Percentiles rank a stretch among this genome's conserved stretches.
These are phyloP conservation scores for Aegle marmelos DNA, from an alignment of 345 rosid species.

Conservation along the genomic window DNA sequence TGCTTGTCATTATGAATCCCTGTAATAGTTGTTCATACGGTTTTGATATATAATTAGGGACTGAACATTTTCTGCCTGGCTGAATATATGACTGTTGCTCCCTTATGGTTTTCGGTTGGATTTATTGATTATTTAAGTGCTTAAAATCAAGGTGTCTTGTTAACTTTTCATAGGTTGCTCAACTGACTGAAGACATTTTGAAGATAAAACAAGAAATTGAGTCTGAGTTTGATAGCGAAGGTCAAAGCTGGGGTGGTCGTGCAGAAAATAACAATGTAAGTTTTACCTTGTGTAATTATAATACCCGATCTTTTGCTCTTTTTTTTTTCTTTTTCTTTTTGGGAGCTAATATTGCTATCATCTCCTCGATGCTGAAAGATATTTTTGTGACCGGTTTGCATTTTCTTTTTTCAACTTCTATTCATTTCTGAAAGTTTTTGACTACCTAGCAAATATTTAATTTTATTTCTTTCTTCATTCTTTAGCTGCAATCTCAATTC, in stretches of 20 bases:
- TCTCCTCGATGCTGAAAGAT: too few relatives aligned
- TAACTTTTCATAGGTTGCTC: slow-evolving; percentile 25
- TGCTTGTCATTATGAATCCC: slow-evolving; percentile 18
- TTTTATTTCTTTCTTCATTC: not conserved
- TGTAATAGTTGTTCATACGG: not conserved
- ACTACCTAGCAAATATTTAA: not conserved
- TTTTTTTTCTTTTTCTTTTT: not conserved
- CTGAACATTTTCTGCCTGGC: not conserved
- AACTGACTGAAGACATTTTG: slow-evolving; percentile 55
- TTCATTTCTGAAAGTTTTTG: not conserved
- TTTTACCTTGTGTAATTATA: slow-evolving; percentile 3
- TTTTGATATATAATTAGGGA: not conserved
- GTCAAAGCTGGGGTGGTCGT: slow-evolving; percentile 53
- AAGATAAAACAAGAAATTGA: slow-evolving; percentile 62
- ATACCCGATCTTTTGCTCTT: not conserved
- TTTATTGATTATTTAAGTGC: slow-evolving; percentile 7
- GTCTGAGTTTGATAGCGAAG: slow-evolving; percentile 59
- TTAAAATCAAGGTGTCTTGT: slow-evolving; percentile 10
- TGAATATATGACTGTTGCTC: not conserved
- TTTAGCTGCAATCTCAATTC: slow-evolving; percentile 33
- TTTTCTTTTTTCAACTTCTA: not conserved
- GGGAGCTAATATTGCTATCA: not conserved
- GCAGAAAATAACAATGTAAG: slow-evolving; percentile 53
- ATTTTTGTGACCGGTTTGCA: not conserved
- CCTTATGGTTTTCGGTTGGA: not conserved